Conservation (phyloP, 495 filamentous ascomycete species). For the Hamigera avellanea region DNA sequence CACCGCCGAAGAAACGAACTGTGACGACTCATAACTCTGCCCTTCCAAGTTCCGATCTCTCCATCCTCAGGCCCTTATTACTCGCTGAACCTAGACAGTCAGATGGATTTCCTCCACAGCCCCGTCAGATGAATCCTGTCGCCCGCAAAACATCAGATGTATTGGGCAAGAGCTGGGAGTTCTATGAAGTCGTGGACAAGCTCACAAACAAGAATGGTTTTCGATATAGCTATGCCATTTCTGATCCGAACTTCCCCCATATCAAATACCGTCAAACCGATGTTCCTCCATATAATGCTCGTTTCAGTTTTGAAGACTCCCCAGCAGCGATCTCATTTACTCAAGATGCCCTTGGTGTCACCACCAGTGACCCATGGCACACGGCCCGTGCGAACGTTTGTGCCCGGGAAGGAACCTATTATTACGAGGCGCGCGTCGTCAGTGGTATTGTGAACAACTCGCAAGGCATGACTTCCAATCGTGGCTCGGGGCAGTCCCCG, state of each 20-base stretch:
- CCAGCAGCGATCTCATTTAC: conserved; percentile 51
- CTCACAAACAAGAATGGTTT: conserved; percentile 87
- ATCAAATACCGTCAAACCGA: conserved; percentile 86
- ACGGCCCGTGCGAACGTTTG: conserved; percentile 71
- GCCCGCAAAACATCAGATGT: conserved; percentile 22
- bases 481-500: conserved; percentile 22
- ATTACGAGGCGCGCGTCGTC: conserved; percentile 86
- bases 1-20: conserved; percentile 26
- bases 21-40: conserved; percentile 20
- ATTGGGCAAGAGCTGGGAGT: conserved; percentile 28
- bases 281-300: conserved; percentile 62
- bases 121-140: conserved; percentile 31
- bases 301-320: conserved; percentile 86
- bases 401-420: conserved; percentile 82
- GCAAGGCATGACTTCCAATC: conserved; percentile 12
- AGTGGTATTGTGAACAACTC: conserved; percentile 42
- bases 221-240: conserved; percentile 82
- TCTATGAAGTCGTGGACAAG: conserved; percentile 42
- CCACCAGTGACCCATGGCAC: conserved; percentile 34
- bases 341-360: conserved; percentile 29
- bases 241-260: conserved; percentile 73
- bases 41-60: conserved; percentile 19
- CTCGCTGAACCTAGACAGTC: conserved; percentile 26
- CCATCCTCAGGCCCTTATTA: conserved; percentile 20
- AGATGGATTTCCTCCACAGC: conserved; percentile 27